Evolutionary conservation across 371 early-diverging fungal genomes (phyloP).

Genomic region (Apophysomyces trapeziformis): DNA sequence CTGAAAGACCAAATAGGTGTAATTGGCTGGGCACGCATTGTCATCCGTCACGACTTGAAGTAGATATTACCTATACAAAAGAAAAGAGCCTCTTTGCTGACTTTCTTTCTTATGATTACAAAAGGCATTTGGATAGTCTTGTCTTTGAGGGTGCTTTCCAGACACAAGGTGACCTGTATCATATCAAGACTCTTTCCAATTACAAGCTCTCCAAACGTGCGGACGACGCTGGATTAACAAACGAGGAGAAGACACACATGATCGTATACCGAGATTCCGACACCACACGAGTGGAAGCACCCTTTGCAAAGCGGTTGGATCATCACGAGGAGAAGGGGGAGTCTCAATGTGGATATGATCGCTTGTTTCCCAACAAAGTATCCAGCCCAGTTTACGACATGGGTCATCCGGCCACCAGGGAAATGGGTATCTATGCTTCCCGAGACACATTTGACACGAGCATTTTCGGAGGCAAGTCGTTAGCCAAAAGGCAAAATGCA

Average conservation of each 20-base stretch:
- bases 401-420: constrained; percentile 9
- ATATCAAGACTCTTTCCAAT: constrained; percentile 62
- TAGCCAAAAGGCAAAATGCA: constrained; percentile 40
- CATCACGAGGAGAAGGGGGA: constrained; percentile 11
- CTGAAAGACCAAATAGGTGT: constrained; percentile 41
- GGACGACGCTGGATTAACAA: constrained; percentile 57
- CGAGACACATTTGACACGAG: constrained; percentile 6
- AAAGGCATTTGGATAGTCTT: constrained; percentile 34
- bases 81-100: not conserved
- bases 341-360: constrained; percentile 41
- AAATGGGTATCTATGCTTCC: constrained; percentile 9
- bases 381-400: constrained; percentile 5
- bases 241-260: constrained; percentile 36
- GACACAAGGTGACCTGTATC: constrained; percentile 61
- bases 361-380: constrained; percentile 13
- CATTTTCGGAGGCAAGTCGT: constrained; percentile 14
- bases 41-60: constrained; percentile 58
- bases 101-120: constrained; percentile 25
- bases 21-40: constrained; percentile 75
- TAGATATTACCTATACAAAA: constrained; percentile 16
- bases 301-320: constrained; percentile 1
- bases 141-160: constrained; percentile 72
- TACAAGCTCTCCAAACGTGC: constrained; percentile 64
- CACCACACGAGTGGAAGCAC: constrained; percentile 22
- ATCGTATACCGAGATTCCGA: constrained; percentile 78